Evolutionary conservation across 1,284 basidiomycete species (phyloP), one percentile per base, ranked within the genome.

Genomic region (Puccinia hordei): DNA sequence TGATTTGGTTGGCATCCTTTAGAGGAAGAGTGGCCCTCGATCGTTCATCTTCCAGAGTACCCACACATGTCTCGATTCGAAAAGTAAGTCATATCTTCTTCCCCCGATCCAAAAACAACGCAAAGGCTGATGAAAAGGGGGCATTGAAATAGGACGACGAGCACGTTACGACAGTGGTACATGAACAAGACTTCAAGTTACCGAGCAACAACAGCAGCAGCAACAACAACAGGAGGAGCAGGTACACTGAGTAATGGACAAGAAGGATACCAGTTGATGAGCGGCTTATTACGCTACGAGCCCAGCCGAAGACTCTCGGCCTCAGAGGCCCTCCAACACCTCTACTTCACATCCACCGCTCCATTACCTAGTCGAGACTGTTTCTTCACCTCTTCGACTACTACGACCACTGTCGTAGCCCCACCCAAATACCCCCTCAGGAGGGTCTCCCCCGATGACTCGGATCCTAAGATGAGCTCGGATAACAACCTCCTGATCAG

Each of bases 221-320:
- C 41, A 44, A 44, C 41, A 44, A 13, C 41, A 44, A 13, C 41
- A 44, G 41, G 8, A 44, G 41, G 8, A 15, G 46, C 46, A 22
- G 19, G 35, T 17, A 9, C 17, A 30, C 9, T 17, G 33, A n/a
- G n/a, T n/a, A n/a, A n/a, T n/a, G n/a, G n/a, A 13, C 53, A 79
- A 46, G 68, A 71, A 72, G 77, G 77, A 22, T 69, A 51, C 83
- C 95, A 99, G 86, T 89, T 99, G 24, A 89, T 99, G 76, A 90
- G 91, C 53, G 91, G 94, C 85, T 90, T 99, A 88, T 89, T 99
- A 69, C 92, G 93, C 85, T 99, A 99, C 85, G 97, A 99, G 85
- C 97, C 97, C n/a, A 92, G 93, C n/a, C 92, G 93, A 87, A 91
- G 97, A 71, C 95, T 98, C 86, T 93, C 91, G 79, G 99, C 97